A percentile compares a stretch with the other conserved stretches of the same genome.
Conservation (phyloP, 345 rosid genomes). For the Gynandropsis gynandra region DNA sequence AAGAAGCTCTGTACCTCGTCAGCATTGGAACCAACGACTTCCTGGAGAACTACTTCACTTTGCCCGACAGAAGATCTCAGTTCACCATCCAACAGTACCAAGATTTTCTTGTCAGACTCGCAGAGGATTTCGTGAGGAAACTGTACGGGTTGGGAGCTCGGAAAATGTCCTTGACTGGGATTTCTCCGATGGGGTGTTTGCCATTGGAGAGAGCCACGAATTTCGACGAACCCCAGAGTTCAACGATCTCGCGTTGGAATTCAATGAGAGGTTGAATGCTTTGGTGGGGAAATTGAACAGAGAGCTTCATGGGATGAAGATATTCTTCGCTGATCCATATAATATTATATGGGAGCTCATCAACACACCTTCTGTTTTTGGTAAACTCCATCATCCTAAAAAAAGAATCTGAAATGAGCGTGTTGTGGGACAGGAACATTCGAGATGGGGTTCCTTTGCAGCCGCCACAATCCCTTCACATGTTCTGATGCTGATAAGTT, state of each 20-base stretch:
- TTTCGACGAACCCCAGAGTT: slow-evolving; percentile 23
- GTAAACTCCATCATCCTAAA: slow-evolving; percentile 26
- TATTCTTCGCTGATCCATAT: slow-evolving; percentile 41
- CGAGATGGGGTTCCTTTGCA: slow-evolving; percentile 62
- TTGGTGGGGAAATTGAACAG: slow-evolving; percentile 27
- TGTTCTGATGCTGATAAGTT: slow-evolving; percentile 54
- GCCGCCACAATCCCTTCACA: slow-evolving; percentile 27
- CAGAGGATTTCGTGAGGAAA: slow-evolving; percentile 32
- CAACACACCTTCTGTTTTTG: slow-evolving; percentile 33
- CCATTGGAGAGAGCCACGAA: slow-evolving; percentile 48
- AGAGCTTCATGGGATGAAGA: slow-evolving; percentile 37
- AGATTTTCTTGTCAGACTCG: slow-evolving; percentile 44
- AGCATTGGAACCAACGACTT: slow-evolving; percentile 67
- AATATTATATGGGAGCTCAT: slow-evolving; percentile 35
- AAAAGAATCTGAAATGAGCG: slow-evolving; percentile 30
- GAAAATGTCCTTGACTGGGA: slow-evolving; percentile 47
- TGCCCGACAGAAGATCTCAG: slow-evolving; percentile 35
- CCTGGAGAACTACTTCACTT: slow-evolving; percentile 50
- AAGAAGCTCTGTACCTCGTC: slow-evolving; percentile 38
- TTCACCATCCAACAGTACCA: slow-evolving; percentile 40
- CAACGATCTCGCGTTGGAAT: slow-evolving; percentile 43
- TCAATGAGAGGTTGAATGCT: slow-evolving; percentile 39
- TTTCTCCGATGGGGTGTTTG: slow-evolving; percentile 65
- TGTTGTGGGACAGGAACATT: slow-evolving; percentile 61
- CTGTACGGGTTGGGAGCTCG: slow-evolving; percentile 54